A percentile compares a stretch with the other conserved stretches of the same genome.
phyloP scores from a whole-genome alignment of 306 rosid species.

The Rosa chinensis region DNA sequence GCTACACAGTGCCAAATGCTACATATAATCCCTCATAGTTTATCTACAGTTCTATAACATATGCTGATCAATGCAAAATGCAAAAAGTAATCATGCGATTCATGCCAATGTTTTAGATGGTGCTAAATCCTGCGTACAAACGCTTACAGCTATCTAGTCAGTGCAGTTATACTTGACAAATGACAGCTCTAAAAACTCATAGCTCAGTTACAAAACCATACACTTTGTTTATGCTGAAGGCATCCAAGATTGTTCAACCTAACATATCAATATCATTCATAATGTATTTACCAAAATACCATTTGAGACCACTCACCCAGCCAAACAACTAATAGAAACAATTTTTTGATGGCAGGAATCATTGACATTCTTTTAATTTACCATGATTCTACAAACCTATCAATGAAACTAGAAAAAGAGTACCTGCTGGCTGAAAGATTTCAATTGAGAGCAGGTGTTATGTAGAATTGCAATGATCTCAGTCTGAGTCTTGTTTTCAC shows the following conservation, averaged over 20 bases:
- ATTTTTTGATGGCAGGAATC: neutral
- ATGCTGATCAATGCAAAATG: neutral
- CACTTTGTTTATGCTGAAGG: neutral
- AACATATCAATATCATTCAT: constrained; percentile 4
- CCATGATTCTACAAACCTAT: neutral
- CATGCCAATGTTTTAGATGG: too few relatives aligned
- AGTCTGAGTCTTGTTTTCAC: constrained; percentile 60
- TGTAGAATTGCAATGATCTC: constrained; percentile 63
- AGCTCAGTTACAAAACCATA: neutral
- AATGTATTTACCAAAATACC: neutral
- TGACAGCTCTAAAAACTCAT: neutral
- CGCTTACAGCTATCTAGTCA: neutral
- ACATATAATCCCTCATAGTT: neutral
- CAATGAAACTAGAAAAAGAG: constrained; percentile 4
- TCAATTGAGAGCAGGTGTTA: constrained; percentile 43
- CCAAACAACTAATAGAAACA: neutral
- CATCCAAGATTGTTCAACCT: neutral
- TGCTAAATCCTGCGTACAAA: neutral
- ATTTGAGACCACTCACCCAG: neutral
- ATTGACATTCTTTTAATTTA: neutral
- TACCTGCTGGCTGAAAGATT: constrained; percentile 51
- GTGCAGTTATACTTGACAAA: neutral
- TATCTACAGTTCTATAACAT: neutral
- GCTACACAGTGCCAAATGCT: neutral
- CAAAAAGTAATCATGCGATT: neutral